Conservation (phyloP, 345 rosid species). For the Brassica cretica region DNA sequence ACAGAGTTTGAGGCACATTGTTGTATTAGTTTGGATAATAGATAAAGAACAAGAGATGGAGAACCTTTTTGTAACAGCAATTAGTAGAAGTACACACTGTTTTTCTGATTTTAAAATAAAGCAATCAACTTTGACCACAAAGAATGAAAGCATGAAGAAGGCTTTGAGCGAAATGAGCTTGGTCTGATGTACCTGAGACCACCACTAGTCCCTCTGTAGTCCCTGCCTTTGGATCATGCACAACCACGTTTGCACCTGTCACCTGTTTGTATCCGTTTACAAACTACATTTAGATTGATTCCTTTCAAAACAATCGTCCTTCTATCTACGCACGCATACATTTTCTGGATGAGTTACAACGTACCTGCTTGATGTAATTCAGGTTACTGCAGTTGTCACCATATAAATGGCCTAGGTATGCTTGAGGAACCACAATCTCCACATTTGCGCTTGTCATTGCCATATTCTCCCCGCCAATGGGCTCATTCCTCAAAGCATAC, state of each 20-base stretch:
- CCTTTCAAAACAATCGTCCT: background rate
- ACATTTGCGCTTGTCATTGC: slow-evolving; percentile 47
- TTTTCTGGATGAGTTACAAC: background rate
- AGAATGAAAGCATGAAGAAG: slow-evolving; percentile 74
- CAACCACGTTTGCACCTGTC: slow-evolving; percentile 67
- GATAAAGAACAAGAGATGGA: slow-evolving; percentile 12
- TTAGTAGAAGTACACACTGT: slow-evolving; percentile 15
- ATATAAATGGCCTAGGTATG: slow-evolving; percentile 56
- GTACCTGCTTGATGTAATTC: slow-evolving; percentile 65
- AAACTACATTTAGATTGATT: slow-evolving; percentile 12
- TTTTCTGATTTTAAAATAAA: background rate
- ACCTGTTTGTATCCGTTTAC: slow-evolving; percentile 42
- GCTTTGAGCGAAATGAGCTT: slow-evolving; percentile 67
- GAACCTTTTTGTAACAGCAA: slow-evolving; percentile 24
- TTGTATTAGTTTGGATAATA: slow-evolving; percentile 22
- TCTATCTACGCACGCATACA: background rate
- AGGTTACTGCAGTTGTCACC: slow-evolving; percentile 67
- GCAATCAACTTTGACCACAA: slow-evolving; percentile 43
- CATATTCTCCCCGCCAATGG: slow-evolving; percentile 56
- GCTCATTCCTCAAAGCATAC: slow-evolving; percentile 52
- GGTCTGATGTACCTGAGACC: slow-evolving; percentile 64
- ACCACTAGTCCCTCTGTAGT: slow-evolving; percentile 59
- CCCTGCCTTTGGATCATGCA: slow-evolving; percentile 69
- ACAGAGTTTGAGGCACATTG: slow-evolving; percentile 25
- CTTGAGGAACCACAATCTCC: slow-evolving; percentile 69